Evolutionary conservation across 805 yeast genomes (phyloP).

Genomic region (Kazachstania kunashirensis): DNA sequence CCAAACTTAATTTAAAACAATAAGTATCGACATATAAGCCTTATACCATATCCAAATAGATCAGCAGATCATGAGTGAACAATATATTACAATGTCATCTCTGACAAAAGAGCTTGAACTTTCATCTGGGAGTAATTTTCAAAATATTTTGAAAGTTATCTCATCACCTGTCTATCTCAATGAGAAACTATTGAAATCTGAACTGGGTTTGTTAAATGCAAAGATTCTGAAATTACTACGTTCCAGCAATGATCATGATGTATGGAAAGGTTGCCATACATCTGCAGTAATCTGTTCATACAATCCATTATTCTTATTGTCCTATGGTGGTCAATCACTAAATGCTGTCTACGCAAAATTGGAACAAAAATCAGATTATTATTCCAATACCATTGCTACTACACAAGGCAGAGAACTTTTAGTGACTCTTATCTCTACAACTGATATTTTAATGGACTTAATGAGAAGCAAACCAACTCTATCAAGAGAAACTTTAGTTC

Average conservation of each 20-base stretch:
- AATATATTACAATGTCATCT: constrained; percentile 16
- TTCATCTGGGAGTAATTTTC: constrained; percentile 24
- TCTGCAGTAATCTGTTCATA: constrained; percentile 35
- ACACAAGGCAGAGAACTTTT: constrained; percentile 17
- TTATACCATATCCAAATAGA: too few species aligned
- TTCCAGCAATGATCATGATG: constrained; percentile 35
- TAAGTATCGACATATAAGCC: too few species aligned
- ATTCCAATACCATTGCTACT: constrained; percentile 12
- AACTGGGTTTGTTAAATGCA: constrained; percentile 24
- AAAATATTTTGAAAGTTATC: constrained; percentile 19
- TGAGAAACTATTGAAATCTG: constrained; percentile 26
- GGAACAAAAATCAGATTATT: constrained; percentile 21
- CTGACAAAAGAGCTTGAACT: constrained; percentile 23
- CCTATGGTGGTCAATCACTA: constrained; percentile 25
- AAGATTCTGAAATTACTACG: constrained; percentile 36
- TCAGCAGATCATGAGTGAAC: constrained; percentile 6
- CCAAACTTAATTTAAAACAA: too few species aligned
- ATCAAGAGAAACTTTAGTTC: constrained; percentile 75
- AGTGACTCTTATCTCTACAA: constrained; percentile 25
- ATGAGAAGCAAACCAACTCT: constrained; percentile 76
- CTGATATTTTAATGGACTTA: constrained; percentile 28
- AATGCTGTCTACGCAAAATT: constrained; percentile 21
- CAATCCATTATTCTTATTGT: constrained; percentile 28
- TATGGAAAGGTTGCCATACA: constrained; percentile 55
- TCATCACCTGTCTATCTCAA: constrained; percentile 23